These are phyloP conservation scores for Syzygium aromaticum DNA, from an alignment of 345 rosid species.

Conservation along the genomic window DNA sequence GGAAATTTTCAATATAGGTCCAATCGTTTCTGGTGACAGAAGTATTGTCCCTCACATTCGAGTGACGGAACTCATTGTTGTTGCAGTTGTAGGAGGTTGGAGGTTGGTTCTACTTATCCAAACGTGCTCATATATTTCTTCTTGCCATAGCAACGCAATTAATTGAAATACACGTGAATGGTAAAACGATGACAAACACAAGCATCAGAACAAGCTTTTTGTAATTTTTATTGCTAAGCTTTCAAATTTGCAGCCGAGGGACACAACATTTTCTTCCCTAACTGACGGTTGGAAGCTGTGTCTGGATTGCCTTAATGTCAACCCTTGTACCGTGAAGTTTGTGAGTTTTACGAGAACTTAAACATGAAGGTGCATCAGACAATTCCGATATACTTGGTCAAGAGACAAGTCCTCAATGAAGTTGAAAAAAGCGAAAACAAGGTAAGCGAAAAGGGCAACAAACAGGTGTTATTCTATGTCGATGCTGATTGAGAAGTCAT, in stretches of 20 bases:
- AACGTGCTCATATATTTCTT: background rate
- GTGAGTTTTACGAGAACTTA: background rate
- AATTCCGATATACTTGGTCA: conserved; percentile 1
- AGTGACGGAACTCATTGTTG: conserved; percentile 73
- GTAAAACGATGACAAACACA: background rate
- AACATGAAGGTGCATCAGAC: background rate
- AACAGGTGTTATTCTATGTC: background rate
- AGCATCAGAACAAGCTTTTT: background rate
- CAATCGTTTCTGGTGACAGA: conserved; percentile 83
- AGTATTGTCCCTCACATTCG: conserved; percentile 76
- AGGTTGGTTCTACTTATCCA: conserved; percentile 34
- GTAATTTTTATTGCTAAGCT: background rate
- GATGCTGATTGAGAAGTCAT: background rate
- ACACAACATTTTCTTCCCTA: conserved; percentile 48
- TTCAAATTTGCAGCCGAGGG: conserved; percentile 42
- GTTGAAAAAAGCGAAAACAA: conserved; percentile 57
- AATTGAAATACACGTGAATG: background rate
- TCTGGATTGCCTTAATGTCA: background rate
- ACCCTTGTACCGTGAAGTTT: background rate
- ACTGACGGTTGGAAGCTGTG: conserved; percentile 54
- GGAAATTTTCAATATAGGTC: conserved; percentile 71
- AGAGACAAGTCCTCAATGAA: conserved; percentile 4
- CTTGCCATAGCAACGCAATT: background rate
- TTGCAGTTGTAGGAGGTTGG: conserved; percentile 78
- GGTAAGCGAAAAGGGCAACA: conserved; percentile 14